These are phyloP conservation scores for Fusarium lateritium DNA, from an alignment of 2,329 filamentous ascomycete species.

Conservation along the genomic window DNA sequence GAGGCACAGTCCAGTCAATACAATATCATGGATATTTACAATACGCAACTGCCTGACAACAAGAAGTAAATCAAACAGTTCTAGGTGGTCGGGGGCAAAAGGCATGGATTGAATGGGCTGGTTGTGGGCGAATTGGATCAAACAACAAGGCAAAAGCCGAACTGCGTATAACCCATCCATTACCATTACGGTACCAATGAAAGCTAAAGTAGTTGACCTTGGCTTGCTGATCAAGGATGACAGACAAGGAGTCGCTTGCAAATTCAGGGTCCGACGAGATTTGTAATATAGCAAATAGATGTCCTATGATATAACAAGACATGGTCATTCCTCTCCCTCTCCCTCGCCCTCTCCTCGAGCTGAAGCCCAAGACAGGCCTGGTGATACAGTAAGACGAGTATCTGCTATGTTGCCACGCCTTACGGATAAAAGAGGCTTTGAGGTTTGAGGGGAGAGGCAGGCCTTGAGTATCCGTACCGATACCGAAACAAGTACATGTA, in stretches of 20 bases:
- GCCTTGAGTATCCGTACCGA: constrained; percentile 2
- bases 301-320: background rate
- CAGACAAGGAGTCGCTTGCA: constrained; percentile 22
- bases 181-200: background rate
- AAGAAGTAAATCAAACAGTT: constrained; percentile 1
- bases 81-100: constrained; percentile 10
- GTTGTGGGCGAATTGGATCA: background rate
- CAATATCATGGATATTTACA: too few relatives aligned
- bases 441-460: constrained; percentile 6
- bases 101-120: background rate
- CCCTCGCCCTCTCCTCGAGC: constrained; percentile 1
- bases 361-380: constrained; percentile 2
- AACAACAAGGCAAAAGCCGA: constrained; percentile 10
- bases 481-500: constrained; percentile 16
- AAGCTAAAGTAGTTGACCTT: background rate
- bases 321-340: background rate
- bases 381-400: constrained; percentile 16
- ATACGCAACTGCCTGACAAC: too few relatives aligned
- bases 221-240: constrained; percentile 42
- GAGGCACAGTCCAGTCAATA: constrained; percentile 16
- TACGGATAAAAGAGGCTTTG: constrained; percentile 43
- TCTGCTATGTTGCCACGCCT: background rate
- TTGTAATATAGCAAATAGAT: constrained; percentile 3
- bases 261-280: constrained; percentile 27
- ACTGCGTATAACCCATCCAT: too few relatives aligned